Evolutionary conservation across 495 filamentous ascomycete genomes (phyloP), one percentile per base, ranked within the genome.

Genomic region (Penicillium coprophilum): DNA sequence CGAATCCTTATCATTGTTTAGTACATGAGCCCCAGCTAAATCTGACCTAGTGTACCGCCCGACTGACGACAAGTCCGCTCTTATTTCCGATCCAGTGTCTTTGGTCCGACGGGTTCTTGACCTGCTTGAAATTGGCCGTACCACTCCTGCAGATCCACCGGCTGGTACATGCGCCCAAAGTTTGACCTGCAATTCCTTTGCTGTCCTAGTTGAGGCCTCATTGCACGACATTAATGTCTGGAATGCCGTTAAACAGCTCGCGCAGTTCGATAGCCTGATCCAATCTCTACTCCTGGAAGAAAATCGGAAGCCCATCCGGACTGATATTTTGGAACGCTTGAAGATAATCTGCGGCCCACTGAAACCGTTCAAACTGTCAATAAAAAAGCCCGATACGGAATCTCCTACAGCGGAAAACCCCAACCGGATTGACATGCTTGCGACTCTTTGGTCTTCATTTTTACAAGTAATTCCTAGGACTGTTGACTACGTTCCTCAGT

Each of bases 171-270:
- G 53, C n/a, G 53, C 60, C 47, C 66, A 69, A 55, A 77, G 43
- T 59, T 72, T 71, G 62, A 83, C 65, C 59, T 84, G 74, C 44
- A 63, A 79, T 39, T 80, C 80, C 27, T 86, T 91, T 49, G 80
- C 82, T 13, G 75, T 84, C 12, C 71, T 92, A 3, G 70, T 91
- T 0, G 84, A 90, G 65, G 82, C 78, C 15, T 89, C 86, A 40
- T 69, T 85, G 12, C 77, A 83, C 44, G 87, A 82, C 50, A 56
- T 68, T 11, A 53, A 61, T 0, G 80, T 91, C 58, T 90, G 88
- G 87, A 54, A 64, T 3, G 71, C 75, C 5, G 82, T 91, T 57
- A 80, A 77, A 21, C 63, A 71, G 11, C 66, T 71, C 21, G 52
- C 59, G 10, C 65, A 80, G 30, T 77, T 85, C 44, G 68, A 72